phyloP scores from a whole-genome alignment of 2,329 filamentous ascomycete species.

The Sporothrix humicola region DNA sequence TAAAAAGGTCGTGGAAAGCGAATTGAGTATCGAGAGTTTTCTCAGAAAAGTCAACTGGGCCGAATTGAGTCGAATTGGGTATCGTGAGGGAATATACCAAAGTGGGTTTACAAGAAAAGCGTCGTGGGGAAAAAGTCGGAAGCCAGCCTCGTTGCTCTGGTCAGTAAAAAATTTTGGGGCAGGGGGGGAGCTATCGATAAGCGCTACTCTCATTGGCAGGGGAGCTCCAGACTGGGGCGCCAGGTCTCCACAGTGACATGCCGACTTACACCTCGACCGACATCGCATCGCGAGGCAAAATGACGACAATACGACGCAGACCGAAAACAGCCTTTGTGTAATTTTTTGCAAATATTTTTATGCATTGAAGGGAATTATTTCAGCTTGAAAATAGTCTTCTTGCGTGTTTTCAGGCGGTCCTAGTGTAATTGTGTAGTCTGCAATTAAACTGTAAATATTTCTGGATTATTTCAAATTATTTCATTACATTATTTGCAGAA shows the following conservation, averaged over 20 bases:
- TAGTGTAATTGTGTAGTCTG: too few species aligned
- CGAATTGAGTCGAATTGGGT: background rate
- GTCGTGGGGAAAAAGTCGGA: constrained; percentile 25
- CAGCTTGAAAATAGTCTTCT: too few species aligned
- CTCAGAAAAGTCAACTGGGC: background rate
- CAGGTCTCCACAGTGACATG: constrained; percentile 14
- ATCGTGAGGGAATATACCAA: constrained; percentile 12
- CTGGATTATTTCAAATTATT: too few species aligned
- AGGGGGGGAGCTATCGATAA: constrained; percentile 22
- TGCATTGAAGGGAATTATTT: too few species aligned
- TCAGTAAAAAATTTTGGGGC: constrained; percentile 22
- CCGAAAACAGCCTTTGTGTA: too few species aligned
- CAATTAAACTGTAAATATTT: too few species aligned
- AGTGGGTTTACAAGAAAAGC: background rate
- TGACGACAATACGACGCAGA: too few species aligned
- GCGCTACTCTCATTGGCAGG: background rate
- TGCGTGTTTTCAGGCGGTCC: too few species aligned
- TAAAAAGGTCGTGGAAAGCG: background rate
- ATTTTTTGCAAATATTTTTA: too few species aligned
- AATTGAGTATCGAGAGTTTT: background rate
- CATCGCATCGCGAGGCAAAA: background rate
- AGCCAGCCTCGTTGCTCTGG: background rate
- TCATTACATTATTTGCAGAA: too few species aligned
- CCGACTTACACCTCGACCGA: constrained; percentile 12
- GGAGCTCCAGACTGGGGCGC: background rate